Evolutionary conservation across 2,329 filamentous ascomycete genomes (phyloP), one percentile per base, ranked within the genome.

Genomic region (Stemphylium beticola): DNA sequence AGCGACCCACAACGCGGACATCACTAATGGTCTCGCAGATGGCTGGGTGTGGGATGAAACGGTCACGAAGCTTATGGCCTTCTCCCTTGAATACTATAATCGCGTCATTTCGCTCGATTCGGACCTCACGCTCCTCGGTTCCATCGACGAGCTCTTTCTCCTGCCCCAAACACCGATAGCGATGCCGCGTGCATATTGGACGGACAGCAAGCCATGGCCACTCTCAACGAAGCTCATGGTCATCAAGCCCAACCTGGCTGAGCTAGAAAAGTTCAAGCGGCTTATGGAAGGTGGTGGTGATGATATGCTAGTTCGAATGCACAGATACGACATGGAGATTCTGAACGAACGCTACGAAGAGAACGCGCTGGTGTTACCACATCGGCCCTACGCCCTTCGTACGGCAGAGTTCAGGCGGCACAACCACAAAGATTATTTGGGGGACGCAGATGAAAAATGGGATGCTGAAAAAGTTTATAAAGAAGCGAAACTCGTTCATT

Each of bases 141-240:
- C 79, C 18, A 83, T 91, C 79, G 89, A 92, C 62, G 87, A 91
- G 49, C 79, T 91, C 0, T 92, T 92, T 74, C 81, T 88, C 24
- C 77, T 89, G 1, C 89, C 88, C 0, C 69, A 77, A 1, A 80
- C 82, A 1, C 77, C 82, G 1, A 81, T 88, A 4, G 87, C 87
- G 2, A 87, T 91, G 82, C 87, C 88, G 1, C 83, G 86, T 29
- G 89, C 88, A 8, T 91, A 91, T 71, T 91, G 88, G 88, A 77
- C 85, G 1, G 78, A 83, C 4, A 83, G 83, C 0, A 76, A 80
- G 0, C 77, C 77, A 8, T 78, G 79, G 58, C 78, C 80, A 2
- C 78, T 91, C 10, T 85, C 85, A 0, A 85, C 85, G 2, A 80
- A 87, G 37, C 66, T 90, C 36, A 81, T 89, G 69, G 81, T 90